phyloP scores from a whole-genome alignment of 768 basidiomycete species.

The Galerina marginata region DNA sequence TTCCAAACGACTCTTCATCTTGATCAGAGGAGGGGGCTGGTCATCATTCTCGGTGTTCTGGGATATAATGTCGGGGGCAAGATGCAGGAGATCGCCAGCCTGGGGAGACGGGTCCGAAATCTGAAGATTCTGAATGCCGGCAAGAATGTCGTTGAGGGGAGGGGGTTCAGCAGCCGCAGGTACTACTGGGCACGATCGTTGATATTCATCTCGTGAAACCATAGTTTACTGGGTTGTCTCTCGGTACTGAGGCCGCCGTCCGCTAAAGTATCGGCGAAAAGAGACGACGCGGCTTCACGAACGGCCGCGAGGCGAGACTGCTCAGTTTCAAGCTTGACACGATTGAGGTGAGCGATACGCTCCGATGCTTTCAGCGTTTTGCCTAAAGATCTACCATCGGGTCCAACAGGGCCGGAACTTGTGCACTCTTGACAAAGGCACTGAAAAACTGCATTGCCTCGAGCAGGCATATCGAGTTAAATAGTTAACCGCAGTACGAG shows the following conservation, averaged over 20 bases:
- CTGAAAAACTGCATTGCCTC: not conserved
- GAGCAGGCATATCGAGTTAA: no score
- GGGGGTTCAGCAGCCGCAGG: not conserved
- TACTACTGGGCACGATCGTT: not conserved
- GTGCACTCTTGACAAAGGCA: not conserved
- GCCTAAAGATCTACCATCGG: not conserved
- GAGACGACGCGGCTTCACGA: not conserved
- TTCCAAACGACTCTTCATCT: not conserved
- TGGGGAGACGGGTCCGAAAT: not conserved
- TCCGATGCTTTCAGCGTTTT: not conserved
- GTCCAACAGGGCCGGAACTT: not conserved
- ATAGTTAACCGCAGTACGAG: no score
- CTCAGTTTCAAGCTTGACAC: not conserved
- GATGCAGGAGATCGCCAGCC: not conserved
- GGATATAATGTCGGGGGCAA: not conserved
- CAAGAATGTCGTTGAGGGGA: not conserved
- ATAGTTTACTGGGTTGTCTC: not conserved
- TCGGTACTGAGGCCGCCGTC: not conserved
- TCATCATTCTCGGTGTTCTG: not conserved
- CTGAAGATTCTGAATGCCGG: not conserved
- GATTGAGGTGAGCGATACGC: not conserved
- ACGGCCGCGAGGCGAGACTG: not conserved
- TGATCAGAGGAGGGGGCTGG: not conserved
- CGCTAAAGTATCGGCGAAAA: not conserved
- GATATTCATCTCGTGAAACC: not conserved